These are phyloP conservation scores for Epichloe scottii DNA, from an alignment of 2,329 filamentous ascomycete genomes.

Conservation along the genomic window DNA sequence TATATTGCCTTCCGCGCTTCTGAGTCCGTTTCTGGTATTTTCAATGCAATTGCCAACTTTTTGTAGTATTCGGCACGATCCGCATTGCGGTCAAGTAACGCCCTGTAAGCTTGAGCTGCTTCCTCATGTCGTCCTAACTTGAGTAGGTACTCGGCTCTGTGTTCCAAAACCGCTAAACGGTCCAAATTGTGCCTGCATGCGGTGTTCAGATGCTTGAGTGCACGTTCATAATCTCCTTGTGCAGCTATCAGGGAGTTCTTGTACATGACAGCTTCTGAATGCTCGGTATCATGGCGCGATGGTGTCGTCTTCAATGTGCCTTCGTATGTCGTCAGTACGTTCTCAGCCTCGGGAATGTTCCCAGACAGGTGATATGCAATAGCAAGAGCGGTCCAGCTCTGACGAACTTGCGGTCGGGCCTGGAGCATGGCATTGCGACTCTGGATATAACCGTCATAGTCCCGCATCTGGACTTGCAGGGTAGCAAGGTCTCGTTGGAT, in stretches of 20 bases:
- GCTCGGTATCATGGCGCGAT: constrained; percentile 69
- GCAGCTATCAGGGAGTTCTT: constrained; percentile 93
- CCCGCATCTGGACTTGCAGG: constrained; percentile 90
- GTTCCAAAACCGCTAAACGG: constrained; percentile 72
- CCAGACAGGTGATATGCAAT: constrained; percentile 88
- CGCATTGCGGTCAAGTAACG: constrained; percentile 72
- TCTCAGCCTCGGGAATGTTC: constrained; percentile 74
- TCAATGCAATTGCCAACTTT: constrained; percentile 57
- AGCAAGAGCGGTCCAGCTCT: constrained; percentile 96
- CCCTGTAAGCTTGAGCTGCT: constrained; percentile 68
- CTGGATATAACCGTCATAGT: constrained; percentile 86
- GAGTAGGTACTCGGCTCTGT: constrained; percentile 71
- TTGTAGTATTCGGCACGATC: constrained; percentile 83
- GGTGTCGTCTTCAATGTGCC: constrained; percentile 78
- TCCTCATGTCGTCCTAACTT: constrained; percentile 67
- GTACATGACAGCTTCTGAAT: constrained; percentile 88
- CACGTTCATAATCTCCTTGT: constrained; percentile 67
- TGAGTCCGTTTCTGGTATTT: constrained; percentile 43
- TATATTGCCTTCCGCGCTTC: constrained; percentile 60
- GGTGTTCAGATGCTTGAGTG: constrained; percentile 73
- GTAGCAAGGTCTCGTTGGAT: constrained; percentile 90
- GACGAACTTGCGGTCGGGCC: constrained; percentile 64
- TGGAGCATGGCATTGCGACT: constrained; percentile 83
- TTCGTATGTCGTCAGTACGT: constrained; percentile 82
- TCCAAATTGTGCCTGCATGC: constrained; percentile 71